Conservation (phyloP, 2,329 filamentous ascomycete genomes). For the Fusarium azukiicola region DNA sequence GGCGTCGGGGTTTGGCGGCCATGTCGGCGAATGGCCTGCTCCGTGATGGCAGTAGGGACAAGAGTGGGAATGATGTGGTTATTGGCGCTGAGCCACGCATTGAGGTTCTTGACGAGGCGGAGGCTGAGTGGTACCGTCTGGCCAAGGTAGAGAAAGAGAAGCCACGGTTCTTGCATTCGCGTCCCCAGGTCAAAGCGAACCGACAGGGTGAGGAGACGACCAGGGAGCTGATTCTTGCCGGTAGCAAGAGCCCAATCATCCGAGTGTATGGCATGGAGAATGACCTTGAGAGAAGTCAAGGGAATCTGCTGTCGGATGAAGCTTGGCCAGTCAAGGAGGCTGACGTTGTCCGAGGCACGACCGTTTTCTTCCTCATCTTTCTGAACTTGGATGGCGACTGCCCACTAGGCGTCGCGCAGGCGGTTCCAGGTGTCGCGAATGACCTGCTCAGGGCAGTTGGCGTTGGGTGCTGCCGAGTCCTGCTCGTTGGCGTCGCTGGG, state of each 20-base stretch:
- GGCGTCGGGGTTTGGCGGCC: constrained; percentile 9
- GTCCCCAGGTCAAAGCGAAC: constrained; percentile 12
- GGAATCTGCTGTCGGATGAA: constrained; percentile 29
- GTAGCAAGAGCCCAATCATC: constrained; percentile 24
- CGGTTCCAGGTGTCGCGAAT: constrained; percentile 24
- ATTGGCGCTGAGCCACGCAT: constrained; percentile 21
- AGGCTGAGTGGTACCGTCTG: constrained; percentile 6
- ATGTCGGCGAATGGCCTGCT: constrained; percentile 23
- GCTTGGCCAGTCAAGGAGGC: constrained; percentile 26
- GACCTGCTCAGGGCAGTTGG: constrained; percentile 21
- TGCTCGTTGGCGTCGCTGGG: not conserved
- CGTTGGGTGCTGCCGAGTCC: constrained; percentile 1
- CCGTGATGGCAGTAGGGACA: constrained; percentile 12
- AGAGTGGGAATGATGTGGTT: constrained; percentile 1
- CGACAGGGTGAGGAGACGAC: constrained; percentile 25
- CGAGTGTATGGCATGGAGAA: constrained; percentile 26
- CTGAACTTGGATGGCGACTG: constrained; percentile 14
- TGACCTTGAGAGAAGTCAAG: constrained; percentile 22
- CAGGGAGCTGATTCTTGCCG: constrained; percentile 19
- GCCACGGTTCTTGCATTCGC: constrained; percentile 26
- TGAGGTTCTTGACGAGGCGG: constrained; percentile 22
- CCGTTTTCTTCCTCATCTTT: constrained; percentile 22
- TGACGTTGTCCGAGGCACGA: not conserved
- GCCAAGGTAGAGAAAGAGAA: constrained; percentile 27
- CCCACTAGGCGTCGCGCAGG: constrained; percentile 24